Conservation (phyloP, 306 rosid species). For the Citrullus mucosospermus region DNA sequence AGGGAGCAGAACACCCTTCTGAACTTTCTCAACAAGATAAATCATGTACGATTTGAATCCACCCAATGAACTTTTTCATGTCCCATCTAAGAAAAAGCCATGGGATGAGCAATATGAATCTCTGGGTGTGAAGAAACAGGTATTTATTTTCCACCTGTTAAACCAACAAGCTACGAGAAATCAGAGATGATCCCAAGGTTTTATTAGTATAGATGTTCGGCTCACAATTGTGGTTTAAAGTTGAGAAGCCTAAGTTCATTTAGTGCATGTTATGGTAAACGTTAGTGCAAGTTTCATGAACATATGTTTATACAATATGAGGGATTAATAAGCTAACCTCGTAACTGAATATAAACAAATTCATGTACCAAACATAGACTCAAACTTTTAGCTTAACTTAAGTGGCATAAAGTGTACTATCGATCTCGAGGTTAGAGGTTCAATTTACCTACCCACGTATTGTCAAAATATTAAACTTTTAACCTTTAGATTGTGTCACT, state of each 20-base stretch:
- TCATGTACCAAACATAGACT: not conserved
- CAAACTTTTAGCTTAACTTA: no score
- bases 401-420: no score
- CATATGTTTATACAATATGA: not conserved
- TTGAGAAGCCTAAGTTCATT: not conserved
- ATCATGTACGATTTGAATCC: not conserved
- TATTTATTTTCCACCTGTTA: not conserved
- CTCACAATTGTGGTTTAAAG: not conserved
- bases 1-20: not conserved
- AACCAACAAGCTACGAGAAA: not conserved
- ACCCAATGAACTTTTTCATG: not conserved
- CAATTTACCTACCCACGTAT: no score
- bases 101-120: not conserved
- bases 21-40: not conserved
- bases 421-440: no score
- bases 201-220: no score
- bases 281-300: not conserved
- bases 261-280: not conserved
- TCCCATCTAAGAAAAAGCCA: not conserved
- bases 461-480: not conserved
- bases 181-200: not conserved
- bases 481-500: not conserved
- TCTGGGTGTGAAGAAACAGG: not conserved
- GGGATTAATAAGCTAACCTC: not conserved
- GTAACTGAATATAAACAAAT: not conserved